These are phyloP conservation scores for Zelopaecilomyces penicillatus DNA, from an alignment of 2,329 filamentous ascomycete genomes.

Conservation along the genomic window DNA sequence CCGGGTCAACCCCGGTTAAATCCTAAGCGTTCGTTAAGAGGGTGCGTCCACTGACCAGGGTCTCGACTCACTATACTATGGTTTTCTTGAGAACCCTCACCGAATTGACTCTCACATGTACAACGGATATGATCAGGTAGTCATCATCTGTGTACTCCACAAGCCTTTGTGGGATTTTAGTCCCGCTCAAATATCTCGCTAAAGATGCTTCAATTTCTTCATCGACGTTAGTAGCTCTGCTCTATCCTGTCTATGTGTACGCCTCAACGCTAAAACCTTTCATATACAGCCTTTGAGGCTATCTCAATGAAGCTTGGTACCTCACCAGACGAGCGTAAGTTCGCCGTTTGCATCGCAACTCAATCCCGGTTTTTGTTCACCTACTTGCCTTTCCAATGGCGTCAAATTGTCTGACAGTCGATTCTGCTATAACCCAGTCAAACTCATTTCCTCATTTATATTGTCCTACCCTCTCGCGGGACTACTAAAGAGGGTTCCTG, in stretches of 20 bases:
- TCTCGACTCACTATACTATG: no score
- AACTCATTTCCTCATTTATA: slow-evolving; percentile 84
- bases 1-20: no score
- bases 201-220: slow-evolving; percentile 15
- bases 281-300: slow-evolving; percentile 24
- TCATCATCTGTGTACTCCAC: no score
- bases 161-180: no score
- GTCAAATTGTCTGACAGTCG: no score
- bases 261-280: slow-evolving; percentile 6
- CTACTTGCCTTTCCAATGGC: slow-evolving; percentile 8
- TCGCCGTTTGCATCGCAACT: not conserved
- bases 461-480: slow-evolving; percentile 87
- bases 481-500: slow-evolving; percentile 81
- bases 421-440: no score
- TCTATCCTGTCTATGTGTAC: not conserved
- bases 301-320: slow-evolving; percentile 24
- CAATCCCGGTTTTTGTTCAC: slow-evolving; percentile 5
- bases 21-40: no score
- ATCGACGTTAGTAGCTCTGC: slow-evolving; percentile 13
- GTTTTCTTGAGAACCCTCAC: no score
- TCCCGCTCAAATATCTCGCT: not conserved
- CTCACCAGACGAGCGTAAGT: slow-evolving; percentile 31
- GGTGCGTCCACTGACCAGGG: no score
- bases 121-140: no score
- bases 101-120: no score